Evolutionary conservation across 2,329 filamentous ascomycete species (phyloP), one percentile per base, ranked within the genome.

Genomic region (Fusarium nisikadoi): DNA sequence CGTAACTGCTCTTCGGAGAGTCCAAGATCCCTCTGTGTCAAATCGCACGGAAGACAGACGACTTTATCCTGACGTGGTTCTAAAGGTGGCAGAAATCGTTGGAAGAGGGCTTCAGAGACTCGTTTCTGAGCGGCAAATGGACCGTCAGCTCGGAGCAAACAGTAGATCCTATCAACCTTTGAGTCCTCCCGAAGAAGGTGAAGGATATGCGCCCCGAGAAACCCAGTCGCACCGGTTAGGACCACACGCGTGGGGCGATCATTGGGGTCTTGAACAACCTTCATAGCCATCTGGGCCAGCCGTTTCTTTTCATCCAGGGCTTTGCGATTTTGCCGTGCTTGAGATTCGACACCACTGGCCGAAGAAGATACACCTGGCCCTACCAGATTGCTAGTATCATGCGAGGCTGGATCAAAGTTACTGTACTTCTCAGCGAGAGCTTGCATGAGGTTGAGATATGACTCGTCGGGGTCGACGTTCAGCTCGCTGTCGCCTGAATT

Each of bases 171-270:
- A 1, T 50, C 29, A 2, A 76, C 13, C 0, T 38, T 6, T 0
- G 33, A 2, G n/a, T 75, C 58, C 3, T 62, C 46, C 0, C 45
- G 67, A 11, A 78, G 70, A 29, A 70, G 36, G 6, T 77, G 46
- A 8, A 79, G 71, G 3, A 91, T 81, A 71, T 91, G 89, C 0
- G 88, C 84, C 3, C 91, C 91, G 0, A 93, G 82, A 4, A 90
- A 90, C 2, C 91, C 91, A 1, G 91, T 93, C 1, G 87, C 86
- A 4, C 91, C 91, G 1, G 91, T 93, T 7, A 93, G 78, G 3
- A 90, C 79, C 3, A 78, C 62, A 1, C 41, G 49, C 0, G 23
- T 53, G 10, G 35, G 23, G 13, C 49, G 35, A 13, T 39, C 2
- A 39, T n/a, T 17, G 2, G 33, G 19, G 7, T 29, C 25, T 17